These are phyloP conservation scores for Cryptosporidium sp. DNA, from an alignment of 169 alveolate genomes.

Conservation along the genomic window DNA sequence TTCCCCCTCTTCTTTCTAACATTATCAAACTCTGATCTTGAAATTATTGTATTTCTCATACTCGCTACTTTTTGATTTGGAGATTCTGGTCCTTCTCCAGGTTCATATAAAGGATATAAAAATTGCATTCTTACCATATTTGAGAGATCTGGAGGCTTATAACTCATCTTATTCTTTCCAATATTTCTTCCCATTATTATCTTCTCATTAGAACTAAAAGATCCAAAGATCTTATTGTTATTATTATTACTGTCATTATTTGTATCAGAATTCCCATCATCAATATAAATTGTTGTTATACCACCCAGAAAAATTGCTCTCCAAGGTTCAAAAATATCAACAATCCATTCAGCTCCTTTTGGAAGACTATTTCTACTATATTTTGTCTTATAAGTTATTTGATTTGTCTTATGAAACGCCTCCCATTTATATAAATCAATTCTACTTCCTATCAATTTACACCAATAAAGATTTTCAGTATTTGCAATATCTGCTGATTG, in stretches of 20 bases:
- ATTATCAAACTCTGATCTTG: neutral
- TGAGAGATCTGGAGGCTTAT: constrained; percentile 34
- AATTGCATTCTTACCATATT: constrained; percentile 56
- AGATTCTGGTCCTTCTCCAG: constrained; percentile 70
- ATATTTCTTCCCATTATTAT: neutral
- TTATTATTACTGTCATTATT: neutral
- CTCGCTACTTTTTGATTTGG: constrained; percentile 13
- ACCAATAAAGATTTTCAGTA: constrained; percentile 78
- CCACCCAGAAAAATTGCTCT: constrained; percentile 48
- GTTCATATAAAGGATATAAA: constrained; percentile 58
- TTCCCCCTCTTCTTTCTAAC: too few relatives aligned
- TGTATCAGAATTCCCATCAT: constrained; percentile 12
- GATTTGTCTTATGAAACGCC: constrained; percentile 46
- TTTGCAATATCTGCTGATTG: constrained; percentile 78
- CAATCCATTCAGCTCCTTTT: constrained; percentile 56
- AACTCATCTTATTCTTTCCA: neutral
- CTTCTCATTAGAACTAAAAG: neutral
- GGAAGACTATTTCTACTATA: constrained; percentile 36
- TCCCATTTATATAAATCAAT: constrained; percentile 78
- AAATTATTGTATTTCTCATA: neutral
- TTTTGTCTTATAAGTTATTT: constrained; percentile 21
- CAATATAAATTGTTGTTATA: constrained; percentile 49
- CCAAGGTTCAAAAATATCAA: constrained; percentile 72
- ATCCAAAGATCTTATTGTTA: neutral
- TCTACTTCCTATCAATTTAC: constrained; percentile 78